Conservation (phyloP, 2,329 filamentous ascomycete species). For the Scleromitrula shiraiana region DNA sequence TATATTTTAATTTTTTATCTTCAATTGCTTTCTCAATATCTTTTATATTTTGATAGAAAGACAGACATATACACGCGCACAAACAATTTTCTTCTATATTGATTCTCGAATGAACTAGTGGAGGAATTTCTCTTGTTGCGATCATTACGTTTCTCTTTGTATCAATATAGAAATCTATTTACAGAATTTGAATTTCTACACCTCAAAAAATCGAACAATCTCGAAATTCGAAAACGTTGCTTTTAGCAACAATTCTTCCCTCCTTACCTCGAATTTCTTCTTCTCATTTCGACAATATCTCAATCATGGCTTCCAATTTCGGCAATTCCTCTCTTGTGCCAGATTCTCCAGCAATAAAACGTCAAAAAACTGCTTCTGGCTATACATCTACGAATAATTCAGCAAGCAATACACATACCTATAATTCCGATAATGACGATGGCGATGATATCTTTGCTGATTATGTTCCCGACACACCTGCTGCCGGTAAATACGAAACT, state of each 20-base stretch:
- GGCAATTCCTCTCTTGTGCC: slow-evolving; percentile 9
- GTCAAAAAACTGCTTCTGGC: slow-evolving; percentile 27
- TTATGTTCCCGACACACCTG: slow-evolving; percentile 29
- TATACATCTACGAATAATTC: slow-evolving; percentile 25
- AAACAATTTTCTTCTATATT: background rate
- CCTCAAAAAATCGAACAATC: background rate
- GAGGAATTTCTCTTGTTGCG: too few species aligned
- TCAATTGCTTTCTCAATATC: too few species aligned
- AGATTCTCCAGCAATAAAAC: slow-evolving; percentile 26
- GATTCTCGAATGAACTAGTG: too few species aligned
- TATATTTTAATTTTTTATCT: too few species aligned
- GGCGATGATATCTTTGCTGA: slow-evolving; percentile 42
- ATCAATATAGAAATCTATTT: background rate
- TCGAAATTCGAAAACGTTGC: background rate
- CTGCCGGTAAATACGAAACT: slow-evolving; percentile 28
- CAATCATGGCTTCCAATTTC: slow-evolving; percentile 18
- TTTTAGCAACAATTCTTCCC: background rate
- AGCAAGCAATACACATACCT: slow-evolving; percentile 19
- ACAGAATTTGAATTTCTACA: background rate
- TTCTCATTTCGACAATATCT: background rate
- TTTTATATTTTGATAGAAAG: too few species aligned
- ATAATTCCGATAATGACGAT: slow-evolving; percentile 35
- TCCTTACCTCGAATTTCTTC: background rate
- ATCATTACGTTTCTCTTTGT: background rate
- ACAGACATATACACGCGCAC: too few species aligned